Percentiles rank a stretch among this genome's conserved stretches.
Evolutionary conservation across 2,329 filamentous ascomycete species (phyloP).

Genomic region (Talaromyces amestolkiae): DNA sequence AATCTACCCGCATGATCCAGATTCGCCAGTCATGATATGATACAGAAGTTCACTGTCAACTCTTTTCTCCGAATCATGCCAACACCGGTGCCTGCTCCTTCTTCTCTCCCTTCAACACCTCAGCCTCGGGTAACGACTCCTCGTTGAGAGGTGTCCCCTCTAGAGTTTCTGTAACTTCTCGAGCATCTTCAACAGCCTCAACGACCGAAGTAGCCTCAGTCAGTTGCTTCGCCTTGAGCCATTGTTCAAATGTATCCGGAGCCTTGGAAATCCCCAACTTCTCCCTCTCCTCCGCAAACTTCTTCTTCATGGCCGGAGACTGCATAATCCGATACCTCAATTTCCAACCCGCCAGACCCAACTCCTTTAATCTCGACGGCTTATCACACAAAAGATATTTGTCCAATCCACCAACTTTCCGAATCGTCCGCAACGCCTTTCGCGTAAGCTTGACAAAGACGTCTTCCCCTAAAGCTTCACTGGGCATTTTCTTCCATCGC

Average conservation of each 20-base stretch:
- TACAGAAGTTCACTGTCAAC: constrained; percentile 4
- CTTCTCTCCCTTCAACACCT: constrained; percentile 1
- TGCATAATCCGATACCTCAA: constrained; percentile 89
- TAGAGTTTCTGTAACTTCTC: not conserved
- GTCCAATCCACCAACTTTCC: constrained; percentile 84
- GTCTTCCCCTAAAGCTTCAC: constrained; percentile 42
- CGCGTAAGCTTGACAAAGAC: constrained; percentile 48
- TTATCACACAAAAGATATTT: constrained; percentile 85
- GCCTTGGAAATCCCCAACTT: constrained; percentile 62
- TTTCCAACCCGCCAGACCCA: constrained; percentile 87
- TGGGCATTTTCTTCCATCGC: constrained; percentile 46
- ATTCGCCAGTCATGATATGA: constrained; percentile 16
- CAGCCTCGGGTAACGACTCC: not conserved
- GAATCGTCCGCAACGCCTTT: constrained; percentile 57
- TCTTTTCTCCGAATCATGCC: not conserved
- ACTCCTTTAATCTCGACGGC: constrained; percentile 72
- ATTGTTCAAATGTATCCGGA: constrained; percentile 39
- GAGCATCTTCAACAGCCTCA: not conserved
- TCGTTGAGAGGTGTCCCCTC: not conserved
- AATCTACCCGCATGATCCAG: constrained; percentile 5
- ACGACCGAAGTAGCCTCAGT: constrained; percentile 25
- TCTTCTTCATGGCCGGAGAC: constrained; percentile 63
- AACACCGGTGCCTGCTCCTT: constrained; percentile 6
- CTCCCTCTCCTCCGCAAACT: constrained; percentile 64
- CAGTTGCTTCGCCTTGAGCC: constrained; percentile 44